Evolutionary conservation across 1,139 yeast species (phyloP), one percentile per base, ranked within the genome.

Genomic region (Taphrina sp.): DNA sequence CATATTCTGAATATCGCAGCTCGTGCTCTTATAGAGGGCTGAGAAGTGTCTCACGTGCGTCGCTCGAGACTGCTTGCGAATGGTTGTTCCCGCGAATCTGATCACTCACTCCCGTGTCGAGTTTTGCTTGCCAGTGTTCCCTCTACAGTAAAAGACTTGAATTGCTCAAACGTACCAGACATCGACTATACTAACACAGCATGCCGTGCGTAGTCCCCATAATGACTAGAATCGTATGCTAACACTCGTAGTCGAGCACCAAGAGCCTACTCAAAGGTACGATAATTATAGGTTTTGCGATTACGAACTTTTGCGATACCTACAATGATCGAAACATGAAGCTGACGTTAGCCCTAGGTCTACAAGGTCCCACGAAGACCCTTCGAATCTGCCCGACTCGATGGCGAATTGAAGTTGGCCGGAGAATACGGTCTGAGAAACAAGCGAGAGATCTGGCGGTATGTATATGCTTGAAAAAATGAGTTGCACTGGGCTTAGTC

Each of bases 401-500:
- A 92, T 73, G 88, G 95, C 76, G 98, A 94, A 81, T 86, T 92
- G 77, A 89, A 92, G 80, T 86, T 92, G 73, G 96, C 95, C 72
- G 98, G 98, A 83, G 98, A 92, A 80, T 92, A 79, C 85, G 99
- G 98, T 83, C 85, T 92, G 75, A 90, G 89, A 82, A 92, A 94
- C 96, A 92, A 92, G 90, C 88, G 95, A 77, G 98, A 92, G 81
- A 88, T 92, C 78, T 89, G 90, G 95, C 86, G 96, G 54, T 49
- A 49, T 31, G 54, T 49, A 20, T 12, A 83, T 31, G 39, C 52
- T 37, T 46, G 26, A n/a, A 35, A 33, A 24, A 23, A 37, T 39
- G 54, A 49, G 54, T 49, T 49, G 54, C 54, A 49, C 54, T 49
- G 54, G 54, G 54, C 54, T 26, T 47, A 19, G 39, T 38, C 54